These are phyloP conservation scores for Hansenula lynferdii DNA, from an alignment of 1,139 yeast genomes.

Conservation along the genomic window DNA sequence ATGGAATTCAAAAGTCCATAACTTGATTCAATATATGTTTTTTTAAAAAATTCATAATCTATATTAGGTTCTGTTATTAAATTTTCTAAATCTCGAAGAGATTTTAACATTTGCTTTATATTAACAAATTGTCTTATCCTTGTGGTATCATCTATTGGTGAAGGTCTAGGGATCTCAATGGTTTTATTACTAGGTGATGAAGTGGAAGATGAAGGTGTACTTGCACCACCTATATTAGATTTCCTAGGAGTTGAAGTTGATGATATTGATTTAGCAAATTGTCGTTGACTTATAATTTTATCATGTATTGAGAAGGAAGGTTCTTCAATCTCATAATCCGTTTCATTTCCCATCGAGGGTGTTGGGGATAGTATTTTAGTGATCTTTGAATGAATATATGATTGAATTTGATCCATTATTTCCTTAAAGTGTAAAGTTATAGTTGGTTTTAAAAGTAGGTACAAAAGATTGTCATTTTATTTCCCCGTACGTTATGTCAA, in stretches of 20 bases:
- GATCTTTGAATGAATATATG: neutral
- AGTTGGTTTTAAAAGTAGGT: neutral
- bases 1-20: slow-evolving; percentile 9
- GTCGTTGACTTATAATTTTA: neutral
- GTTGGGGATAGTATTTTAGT: neutral
- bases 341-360: neutral
- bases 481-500: neutral
- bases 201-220: too few species aligned
- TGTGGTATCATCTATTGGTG: slow-evolving; percentile 4
- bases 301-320: neutral
- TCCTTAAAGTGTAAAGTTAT: neutral
- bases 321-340: slow-evolving; percentile 1
- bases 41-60: slow-evolving; percentile 8
- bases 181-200: neutral
- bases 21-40: slow-evolving; percentile 9
- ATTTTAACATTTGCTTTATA: slow-evolving; percentile 7
- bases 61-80: slow-evolving; percentile 8
- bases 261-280: neutral
- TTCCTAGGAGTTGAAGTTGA: neutral
- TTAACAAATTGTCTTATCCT: slow-evolving; percentile 13
- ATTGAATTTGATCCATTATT: neutral
- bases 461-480: neutral
- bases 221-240: too few species aligned
- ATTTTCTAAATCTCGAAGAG: slow-evolving; percentile 9
- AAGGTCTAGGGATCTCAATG: neutral